Conservation (phyloP, 2,329 filamentous ascomycete species). For the Cladosporium sp. region DNA sequence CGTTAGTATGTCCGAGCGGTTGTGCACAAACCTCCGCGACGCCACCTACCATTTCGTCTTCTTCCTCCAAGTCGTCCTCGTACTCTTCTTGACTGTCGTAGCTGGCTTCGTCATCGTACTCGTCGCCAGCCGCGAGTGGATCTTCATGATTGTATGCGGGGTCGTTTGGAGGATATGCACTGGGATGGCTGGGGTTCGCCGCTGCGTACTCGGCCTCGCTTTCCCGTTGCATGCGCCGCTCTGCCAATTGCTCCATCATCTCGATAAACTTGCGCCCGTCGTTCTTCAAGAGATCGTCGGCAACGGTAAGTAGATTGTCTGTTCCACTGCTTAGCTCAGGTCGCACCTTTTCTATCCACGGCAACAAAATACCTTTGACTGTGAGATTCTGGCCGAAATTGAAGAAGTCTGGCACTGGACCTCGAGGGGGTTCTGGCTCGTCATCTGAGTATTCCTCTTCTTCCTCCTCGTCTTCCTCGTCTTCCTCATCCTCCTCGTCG, state of each 20-base stretch:
- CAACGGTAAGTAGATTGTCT: constrained; percentile 97
- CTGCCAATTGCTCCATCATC: constrained; percentile 99
- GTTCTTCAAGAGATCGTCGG: constrained; percentile 96
- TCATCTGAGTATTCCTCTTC: constrained; percentile 62
- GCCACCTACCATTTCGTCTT: constrained; percentile 54
- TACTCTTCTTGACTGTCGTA: constrained; percentile 59
- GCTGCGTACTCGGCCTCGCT: constrained; percentile 73
- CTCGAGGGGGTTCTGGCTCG: constrained; percentile 58
- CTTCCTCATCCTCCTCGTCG: constrained; percentile 55
- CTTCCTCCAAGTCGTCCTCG: constrained; percentile 52
- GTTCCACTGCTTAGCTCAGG: constrained; percentile 37
- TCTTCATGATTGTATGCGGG: constrained; percentile 59
- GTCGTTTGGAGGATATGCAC: constrained; percentile 36
- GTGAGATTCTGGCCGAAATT: constrained; percentile 96
- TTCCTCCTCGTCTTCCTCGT: constrained; percentile 53
- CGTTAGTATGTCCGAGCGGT: constrained; percentile 34
- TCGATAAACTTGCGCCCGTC: constrained; percentile 99
- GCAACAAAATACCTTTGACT: constrained; percentile 63
- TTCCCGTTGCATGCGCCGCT: constrained; percentile 93
- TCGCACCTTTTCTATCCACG: constrained; percentile 30
- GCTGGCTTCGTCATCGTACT: constrained; percentile 65
- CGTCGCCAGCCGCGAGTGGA: constrained; percentile 65
- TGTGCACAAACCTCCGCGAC: not conserved
- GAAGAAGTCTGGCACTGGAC: constrained; percentile 78
- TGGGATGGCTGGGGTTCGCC: constrained; percentile 49